Conservation (phyloP, 78 protist genomes). For the Dictyostelium capitatum region DNA sequence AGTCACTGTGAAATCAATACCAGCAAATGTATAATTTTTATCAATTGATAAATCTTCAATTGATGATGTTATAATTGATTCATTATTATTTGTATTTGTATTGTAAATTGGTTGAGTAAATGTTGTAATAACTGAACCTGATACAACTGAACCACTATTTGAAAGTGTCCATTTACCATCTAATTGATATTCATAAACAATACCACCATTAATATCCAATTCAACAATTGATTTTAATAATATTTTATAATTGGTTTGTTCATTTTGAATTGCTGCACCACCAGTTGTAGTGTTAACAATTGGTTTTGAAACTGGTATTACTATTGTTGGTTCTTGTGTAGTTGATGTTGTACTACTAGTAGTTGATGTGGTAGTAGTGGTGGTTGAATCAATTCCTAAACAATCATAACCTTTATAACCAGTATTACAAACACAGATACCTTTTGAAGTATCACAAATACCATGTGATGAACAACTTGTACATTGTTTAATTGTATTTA, state of each 20-base stretch:
- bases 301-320: background rate
- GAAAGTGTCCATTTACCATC: background rate
- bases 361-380: too few relatives aligned
- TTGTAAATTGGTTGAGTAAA: too few relatives aligned
- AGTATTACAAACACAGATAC: background rate
- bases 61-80: background rate
- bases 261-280: background rate
- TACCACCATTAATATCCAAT: background rate
- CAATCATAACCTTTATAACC: background rate
- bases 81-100: background rate
- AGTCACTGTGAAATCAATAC: background rate
- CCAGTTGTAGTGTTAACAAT: background rate
- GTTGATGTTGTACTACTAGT: too few relatives aligned
- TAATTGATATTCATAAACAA: background rate
- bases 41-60: background rate
- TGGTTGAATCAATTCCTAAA: too few relatives aligned
- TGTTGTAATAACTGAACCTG: too few relatives aligned
- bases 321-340: background rate
- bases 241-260: constrained; percentile 17
- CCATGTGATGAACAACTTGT: background rate
- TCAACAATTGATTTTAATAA: too few relatives aligned
- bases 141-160: too few relatives aligned
- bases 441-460: background rate
- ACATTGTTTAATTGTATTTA: background rate
- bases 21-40: constrained; percentile 17